A percentile compares a stretch with the other conserved stretches of the same genome.
phyloP scores from a whole-genome alignment of 208 protist species.

The Kentomonas sorsogonicus region DNA sequence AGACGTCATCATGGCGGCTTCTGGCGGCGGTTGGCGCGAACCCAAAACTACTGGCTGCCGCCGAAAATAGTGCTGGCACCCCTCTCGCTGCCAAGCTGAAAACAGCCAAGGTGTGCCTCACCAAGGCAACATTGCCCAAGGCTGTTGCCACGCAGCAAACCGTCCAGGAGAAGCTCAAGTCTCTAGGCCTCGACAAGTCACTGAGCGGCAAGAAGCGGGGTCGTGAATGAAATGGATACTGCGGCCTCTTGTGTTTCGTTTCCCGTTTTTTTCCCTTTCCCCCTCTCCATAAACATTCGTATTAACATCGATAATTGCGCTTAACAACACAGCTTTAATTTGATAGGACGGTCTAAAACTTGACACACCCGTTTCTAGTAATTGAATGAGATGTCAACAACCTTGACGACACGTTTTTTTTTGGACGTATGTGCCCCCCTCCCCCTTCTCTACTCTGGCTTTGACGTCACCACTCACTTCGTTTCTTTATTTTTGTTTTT shows the following conservation, averaged over 20 bases:
- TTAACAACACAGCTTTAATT: background rate
- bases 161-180: conserved; percentile 58
- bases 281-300: background rate
- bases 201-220: conserved; percentile 7
- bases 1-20: conserved; percentile 46
- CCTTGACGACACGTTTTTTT: too few species aligned
- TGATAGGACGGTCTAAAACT: too few species aligned
- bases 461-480: too few species aligned
- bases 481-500: too few species aligned
- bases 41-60: conserved; percentile 23
- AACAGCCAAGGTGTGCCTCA: conserved; percentile 51
- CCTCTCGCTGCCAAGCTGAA: conserved; percentile 41
- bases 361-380: too few species aligned
- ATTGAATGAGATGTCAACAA: too few species aligned
- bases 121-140: conserved; percentile 55
- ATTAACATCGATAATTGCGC: background rate
- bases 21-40: conserved; percentile 45
- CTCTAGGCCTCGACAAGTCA: conserved; percentile 12
- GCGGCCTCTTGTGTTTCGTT: too few species aligned
- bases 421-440: too few species aligned
- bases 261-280: too few species aligned
- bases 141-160: conserved; percentile 45
- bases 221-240: too few species aligned
- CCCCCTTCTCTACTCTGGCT: too few species aligned
- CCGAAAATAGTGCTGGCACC: conserved; percentile 39